Conservation (phyloP, 2,329 filamentous ascomycete species). For the Aspergillus glaucus region DNA sequence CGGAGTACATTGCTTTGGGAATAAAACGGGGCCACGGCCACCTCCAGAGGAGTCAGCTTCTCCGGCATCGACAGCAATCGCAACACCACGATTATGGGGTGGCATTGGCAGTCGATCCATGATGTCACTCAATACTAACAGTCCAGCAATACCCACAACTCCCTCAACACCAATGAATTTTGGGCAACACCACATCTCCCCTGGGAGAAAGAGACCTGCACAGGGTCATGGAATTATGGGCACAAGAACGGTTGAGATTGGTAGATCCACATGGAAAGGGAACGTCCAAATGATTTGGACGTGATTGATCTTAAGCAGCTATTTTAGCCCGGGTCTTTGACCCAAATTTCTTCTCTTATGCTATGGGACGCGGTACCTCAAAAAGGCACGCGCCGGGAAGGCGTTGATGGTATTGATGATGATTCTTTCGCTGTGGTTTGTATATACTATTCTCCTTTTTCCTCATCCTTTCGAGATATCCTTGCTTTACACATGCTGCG, state of each 20-base stretch:
- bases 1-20: slow-evolving; percentile 27
- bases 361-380: slow-evolving; percentile 1
- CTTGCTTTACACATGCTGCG: not conserved
- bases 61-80: slow-evolving; percentile 23
- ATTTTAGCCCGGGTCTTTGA: slow-evolving; percentile 18
- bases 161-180: slow-evolving; percentile 26
- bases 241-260: slow-evolving; percentile 37
- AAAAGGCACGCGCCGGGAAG: slow-evolving; percentile 1
- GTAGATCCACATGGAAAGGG: slow-evolving; percentile 42
- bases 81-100: slow-evolving; percentile 32
- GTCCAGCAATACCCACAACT: slow-evolving; percentile 25
- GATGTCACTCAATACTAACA: slow-evolving; percentile 12
- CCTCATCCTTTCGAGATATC: not conserved
- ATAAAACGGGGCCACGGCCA: slow-evolving; percentile 15
- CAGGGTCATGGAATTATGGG: slow-evolving; percentile 37
- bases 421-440: not conserved
- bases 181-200: slow-evolving; percentile 23
- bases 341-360: not conserved
- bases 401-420: slow-evolving; percentile 2
- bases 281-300: slow-evolving; percentile 29
- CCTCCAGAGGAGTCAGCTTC: slow-evolving; percentile 25
- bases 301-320: slow-evolving; percentile 28
- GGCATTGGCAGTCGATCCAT: slow-evolving; percentile 27
- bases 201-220: slow-evolving; percentile 39
- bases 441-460: not conserved